A percentile compares a stretch with the other conserved stretches of the same genome.
phyloP scores from a whole-genome alignment of 768 basidiomycete genomes.

The Mycena crocata region DNA sequence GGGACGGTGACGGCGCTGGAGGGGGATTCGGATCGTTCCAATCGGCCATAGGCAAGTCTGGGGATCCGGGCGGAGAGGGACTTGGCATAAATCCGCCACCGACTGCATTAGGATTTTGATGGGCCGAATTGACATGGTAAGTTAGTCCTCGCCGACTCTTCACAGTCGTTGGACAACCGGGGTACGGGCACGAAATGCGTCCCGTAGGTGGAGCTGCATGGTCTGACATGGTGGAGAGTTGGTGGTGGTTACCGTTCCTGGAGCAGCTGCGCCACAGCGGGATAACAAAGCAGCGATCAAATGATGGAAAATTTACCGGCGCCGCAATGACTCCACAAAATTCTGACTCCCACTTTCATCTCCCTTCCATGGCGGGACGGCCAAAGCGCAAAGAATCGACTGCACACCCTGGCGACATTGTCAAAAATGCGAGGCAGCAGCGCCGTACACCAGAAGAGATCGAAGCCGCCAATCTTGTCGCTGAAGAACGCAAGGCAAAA shows the following conservation, averaged over 20 bases:
- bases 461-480: no score
- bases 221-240: not conserved
- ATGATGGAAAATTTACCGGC: not conserved
- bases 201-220: not conserved
- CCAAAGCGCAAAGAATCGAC: not conserved
- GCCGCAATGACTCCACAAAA: not conserved
- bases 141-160: not conserved
- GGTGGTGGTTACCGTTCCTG: no score
- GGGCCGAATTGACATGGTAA: not conserved
- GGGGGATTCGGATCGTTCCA: no score
- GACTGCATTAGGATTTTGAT: not conserved
- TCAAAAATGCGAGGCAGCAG: no score
- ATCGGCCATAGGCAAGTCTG: not conserved
- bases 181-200: not conserved
- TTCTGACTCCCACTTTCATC: not conserved
- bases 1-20: not conserved
- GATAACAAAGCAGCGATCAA: not conserved
- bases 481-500: no score
- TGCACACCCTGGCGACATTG: not conserved
- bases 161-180: not conserved
- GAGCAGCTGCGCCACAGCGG: no score
- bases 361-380: conserved; percentile 3
- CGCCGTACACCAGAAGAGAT: no score
- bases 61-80: not conserved
- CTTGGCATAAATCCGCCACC: no score